Evolutionary conservation across 176 grass and related monocot species (phyloP).

Genomic region (Guadua angustifolia): DNA sequence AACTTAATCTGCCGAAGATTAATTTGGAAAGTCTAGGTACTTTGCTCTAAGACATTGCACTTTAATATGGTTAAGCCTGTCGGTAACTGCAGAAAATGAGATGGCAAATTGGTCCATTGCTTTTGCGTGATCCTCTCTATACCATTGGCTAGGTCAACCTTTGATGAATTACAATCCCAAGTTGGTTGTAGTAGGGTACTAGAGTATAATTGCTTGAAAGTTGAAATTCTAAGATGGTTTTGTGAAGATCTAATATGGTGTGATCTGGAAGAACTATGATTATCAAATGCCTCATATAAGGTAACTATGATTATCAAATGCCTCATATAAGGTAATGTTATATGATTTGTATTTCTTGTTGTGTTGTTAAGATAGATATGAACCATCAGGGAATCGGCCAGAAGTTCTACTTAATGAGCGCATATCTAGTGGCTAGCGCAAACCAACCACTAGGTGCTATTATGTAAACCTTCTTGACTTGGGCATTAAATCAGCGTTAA

Average conservation of each 20-base stretch:
- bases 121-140: neutral
- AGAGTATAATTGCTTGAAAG: neutral
- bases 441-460: neutral
- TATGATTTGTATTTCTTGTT: neutral
- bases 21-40: neutral
- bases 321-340: neutral
- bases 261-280: neutral
- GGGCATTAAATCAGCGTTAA: neutral
- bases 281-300: neutral
- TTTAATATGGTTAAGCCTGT: neutral
- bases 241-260: neutral
- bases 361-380: neutral
- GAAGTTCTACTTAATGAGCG: neutral
- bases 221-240: conserved; percentile 1
- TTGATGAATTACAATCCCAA: conserved; percentile 9
- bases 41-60: neutral
- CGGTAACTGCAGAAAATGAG: neutral
- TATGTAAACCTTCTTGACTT: neutral
- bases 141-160: conserved; percentile 10
- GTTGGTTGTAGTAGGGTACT: neutral
- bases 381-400: neutral
- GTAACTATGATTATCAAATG: neutral
- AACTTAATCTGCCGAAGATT: conserved; percentile 4
- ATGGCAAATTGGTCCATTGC: conserved; percentile 12
- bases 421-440: neutral